Base-by-base conservation (phyloP, 768 basidiomycete species). In the Astraeus odoratus region DNA sequence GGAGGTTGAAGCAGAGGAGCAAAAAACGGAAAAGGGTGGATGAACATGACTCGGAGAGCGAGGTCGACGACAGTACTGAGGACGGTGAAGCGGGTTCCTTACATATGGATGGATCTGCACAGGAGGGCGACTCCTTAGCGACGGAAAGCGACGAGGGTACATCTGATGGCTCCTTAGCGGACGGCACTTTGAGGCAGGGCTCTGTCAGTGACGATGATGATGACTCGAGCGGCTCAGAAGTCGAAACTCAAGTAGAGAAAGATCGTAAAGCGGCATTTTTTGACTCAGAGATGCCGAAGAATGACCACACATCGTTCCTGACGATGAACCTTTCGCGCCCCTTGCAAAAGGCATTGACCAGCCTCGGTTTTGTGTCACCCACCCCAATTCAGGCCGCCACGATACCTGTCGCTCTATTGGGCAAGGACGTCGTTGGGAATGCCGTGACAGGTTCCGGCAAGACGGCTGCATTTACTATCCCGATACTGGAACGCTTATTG, bases 381-480 rank as follows among this genome's bases (percentile, higher is more conserved):
- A 99, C 96, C 1, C 96, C 96, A 1, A 98, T 99, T 40, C 96
- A 99, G 67, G 81, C 88, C 2, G 83, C 88, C 34, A 86, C 94
- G 10, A 90, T 99, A 44, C 96, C 96, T 15, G 82, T 93, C 34
- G 95, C 93, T 19, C 77, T 99, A 16, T 63, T 94, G 19, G 96
- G 96, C 41, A 93, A 96, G 60, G 96, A 99, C 61, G 77, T 99
- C 29, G 93, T 99, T 43, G 96, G 95, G 25, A 85, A 80, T 47
- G 95, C 96, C 16, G 89, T 95, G 15, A 99, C 96, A 15, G 96
- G 96, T 49, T 96, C 93, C 4, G 96, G 96, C 48, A 99, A 99
- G 72, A 99, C 96, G 1, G 95, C 92, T 8, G 96, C 96, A 2
- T 99, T 98, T 67, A 84, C 86, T 57, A 82, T 98, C 48, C 96